These are phyloP conservation scores for Nicotiana tomentosiformis DNA, from an alignment of 257 asterid species.

Conservation along the genomic window DNA sequence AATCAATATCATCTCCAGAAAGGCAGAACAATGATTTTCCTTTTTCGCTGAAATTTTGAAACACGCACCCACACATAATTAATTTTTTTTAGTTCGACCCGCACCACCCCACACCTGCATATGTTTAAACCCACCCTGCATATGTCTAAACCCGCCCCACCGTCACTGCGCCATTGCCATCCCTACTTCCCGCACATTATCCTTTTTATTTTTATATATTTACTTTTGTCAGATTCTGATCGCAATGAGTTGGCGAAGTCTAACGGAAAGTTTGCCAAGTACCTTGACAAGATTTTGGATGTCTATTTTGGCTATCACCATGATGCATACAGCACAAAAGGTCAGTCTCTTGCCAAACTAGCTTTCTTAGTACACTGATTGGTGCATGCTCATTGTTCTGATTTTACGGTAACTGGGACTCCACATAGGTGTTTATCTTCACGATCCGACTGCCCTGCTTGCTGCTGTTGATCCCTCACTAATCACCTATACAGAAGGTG, in stretches of 20 bases:
- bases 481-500: conserved; percentile 79
- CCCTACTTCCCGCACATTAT: background rate
- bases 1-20: too few relatives aligned
- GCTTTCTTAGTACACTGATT: background rate
- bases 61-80: too few relatives aligned
- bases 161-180: too few relatives aligned
- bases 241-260: conserved; percentile 63
- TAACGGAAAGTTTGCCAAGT: conserved; percentile 64
- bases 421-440: conserved; percentile 84
- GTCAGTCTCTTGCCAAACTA: conserved; percentile 26
- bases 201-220: background rate
- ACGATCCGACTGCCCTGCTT: conserved; percentile 82
- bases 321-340: conserved; percentile 79
- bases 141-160: too few relatives aligned
- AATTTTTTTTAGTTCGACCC: too few relatives aligned
- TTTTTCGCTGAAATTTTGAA: too few relatives aligned
- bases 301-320: conserved; percentile 79
- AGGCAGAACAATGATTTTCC: too few relatives aligned
- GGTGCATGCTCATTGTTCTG: background rate
- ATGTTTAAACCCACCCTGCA: too few relatives aligned
- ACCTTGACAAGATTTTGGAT: conserved; percentile 72
- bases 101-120: too few relatives aligned
- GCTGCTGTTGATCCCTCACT: conserved; percentile 90
- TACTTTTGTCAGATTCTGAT: conserved; percentile 50
- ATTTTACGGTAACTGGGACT: background rate